Evolutionary conservation across 495 filamentous ascomycete species (phyloP).

Genomic region (Bacidia gigantensis): DNA sequence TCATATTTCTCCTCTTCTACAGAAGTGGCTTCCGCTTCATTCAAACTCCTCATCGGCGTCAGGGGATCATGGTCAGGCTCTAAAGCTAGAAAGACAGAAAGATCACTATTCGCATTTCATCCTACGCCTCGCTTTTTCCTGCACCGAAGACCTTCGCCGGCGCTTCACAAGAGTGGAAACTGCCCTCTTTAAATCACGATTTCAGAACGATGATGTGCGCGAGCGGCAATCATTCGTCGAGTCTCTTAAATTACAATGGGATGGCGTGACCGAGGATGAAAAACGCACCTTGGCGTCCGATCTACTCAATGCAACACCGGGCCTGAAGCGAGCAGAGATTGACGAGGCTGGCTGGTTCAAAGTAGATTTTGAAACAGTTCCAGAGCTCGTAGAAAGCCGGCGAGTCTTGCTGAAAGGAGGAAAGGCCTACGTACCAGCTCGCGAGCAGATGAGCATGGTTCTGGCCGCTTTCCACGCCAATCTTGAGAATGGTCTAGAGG

Average conservation of each 20-base stretch:
- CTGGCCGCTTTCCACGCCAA: slow-evolving; percentile 67
- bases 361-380: slow-evolving; percentile 85
- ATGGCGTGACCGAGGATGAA: slow-evolving; percentile 66
- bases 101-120: slow-evolving; percentile 99
- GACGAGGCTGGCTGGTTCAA: slow-evolving; percentile 85
- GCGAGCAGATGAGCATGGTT: slow-evolving; percentile 77
- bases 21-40: slow-evolving; percentile 75
- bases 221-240: slow-evolving; percentile 69
- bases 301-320: slow-evolving; percentile 38
- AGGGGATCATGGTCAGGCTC: slow-evolving; percentile 30
- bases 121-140: slow-evolving; percentile 80
- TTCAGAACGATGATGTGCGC: slow-evolving; percentile 50
- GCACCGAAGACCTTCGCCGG: slow-evolving; percentile 80
- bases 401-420: slow-evolving; percentile 64
- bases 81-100: slow-evolving; percentile 69
- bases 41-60: slow-evolving; percentile 53
- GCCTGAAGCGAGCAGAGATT: slow-evolving; percentile 42
- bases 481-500: slow-evolving; percentile 71
- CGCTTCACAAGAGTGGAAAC: slow-evolving; percentile 80
- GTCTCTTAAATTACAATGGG: slow-evolving; percentile 65
- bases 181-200: slow-evolving; percentile 72
- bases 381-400: slow-evolving; percentile 73
- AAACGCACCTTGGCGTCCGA: slow-evolving; percentile 39
- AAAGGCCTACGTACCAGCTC: slow-evolving; percentile 80
- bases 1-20: slow-evolving; percentile 67